phyloP scores from a whole-genome alignment of 176 grass and related monocot species.

The Aegilops umbellulata region DNA sequence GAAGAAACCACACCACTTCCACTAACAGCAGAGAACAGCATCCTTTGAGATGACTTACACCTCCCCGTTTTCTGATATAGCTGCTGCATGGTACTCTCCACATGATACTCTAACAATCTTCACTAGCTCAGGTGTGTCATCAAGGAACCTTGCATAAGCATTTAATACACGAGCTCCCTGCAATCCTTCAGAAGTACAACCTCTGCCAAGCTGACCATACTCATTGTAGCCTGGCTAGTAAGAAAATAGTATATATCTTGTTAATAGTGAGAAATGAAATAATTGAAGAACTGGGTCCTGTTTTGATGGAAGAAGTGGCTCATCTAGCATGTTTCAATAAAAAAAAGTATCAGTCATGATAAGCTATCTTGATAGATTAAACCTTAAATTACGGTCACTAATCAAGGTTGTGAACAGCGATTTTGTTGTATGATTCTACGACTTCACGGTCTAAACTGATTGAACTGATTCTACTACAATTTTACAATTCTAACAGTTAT shows the following conservation, averaged over 20 bases:
- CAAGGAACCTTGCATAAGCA: conserved; percentile 90
- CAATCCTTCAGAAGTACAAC: conserved; percentile 87
- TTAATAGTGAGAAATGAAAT: conserved; percentile 35
- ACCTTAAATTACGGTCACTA: background rate
- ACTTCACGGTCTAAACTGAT: background rate
- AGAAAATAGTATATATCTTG: conserved; percentile 41
- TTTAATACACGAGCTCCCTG: conserved; percentile 81
- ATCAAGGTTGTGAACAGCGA: background rate
- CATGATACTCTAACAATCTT: conserved; percentile 81
- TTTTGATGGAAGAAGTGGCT: background rate
- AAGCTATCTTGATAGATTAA: conserved; percentile 21
- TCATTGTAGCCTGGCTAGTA: conserved; percentile 99
- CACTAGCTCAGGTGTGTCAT: conserved; percentile 87
- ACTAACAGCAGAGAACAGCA: conserved; percentile 49
- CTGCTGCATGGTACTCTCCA: conserved; percentile 96
- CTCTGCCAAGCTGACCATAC: conserved; percentile 96
- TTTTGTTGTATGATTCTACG: background rate
- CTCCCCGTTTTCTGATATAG: conserved; percentile 88
- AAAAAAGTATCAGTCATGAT: conserved; percentile 19
- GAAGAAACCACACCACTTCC: conserved; percentile 49
- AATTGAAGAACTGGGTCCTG: background rate
- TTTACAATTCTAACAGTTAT: background rate
- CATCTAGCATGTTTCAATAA: conserved; percentile 6
- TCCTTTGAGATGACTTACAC: conserved; percentile 86
- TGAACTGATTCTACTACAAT: background rate